A percentile compares a stretch with the other conserved stretches of the same genome.
These are phyloP conservation scores for Rhodamnia rubescens DNA, from an alignment of 345 rosid genomes.

Conservation along the genomic window DNA sequence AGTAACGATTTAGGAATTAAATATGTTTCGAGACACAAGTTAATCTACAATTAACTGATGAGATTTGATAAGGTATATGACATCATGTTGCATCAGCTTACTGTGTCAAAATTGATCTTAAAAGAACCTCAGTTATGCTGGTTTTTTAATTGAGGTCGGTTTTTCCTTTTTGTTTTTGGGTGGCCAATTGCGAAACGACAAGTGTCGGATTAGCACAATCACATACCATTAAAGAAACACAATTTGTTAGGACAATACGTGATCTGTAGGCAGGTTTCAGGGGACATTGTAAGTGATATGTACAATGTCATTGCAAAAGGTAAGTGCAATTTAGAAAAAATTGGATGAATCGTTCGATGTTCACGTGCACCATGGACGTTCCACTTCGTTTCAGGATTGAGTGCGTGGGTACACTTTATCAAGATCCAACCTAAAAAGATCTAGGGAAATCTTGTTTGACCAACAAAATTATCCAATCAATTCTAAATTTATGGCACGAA, in stretches of 20 bases:
- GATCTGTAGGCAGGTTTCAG: not conserved
- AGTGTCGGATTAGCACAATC: not conserved
- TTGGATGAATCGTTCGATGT: not conserved
- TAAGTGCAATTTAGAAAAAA: not conserved
- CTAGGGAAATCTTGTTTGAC: not conserved
- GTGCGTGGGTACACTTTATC: not conserved
- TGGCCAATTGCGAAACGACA: fast-evolving
- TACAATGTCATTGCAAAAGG: not conserved
- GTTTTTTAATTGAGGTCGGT: not conserved
- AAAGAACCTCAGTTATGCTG: not conserved
- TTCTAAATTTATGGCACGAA: not conserved
- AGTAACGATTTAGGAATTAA: not conserved
- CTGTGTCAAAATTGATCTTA: not conserved
- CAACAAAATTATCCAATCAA: not conserved
- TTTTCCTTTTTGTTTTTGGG: not conserved
- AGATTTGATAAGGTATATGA: not conserved
- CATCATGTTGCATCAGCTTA: not conserved
- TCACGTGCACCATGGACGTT: not conserved
- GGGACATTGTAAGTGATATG: not conserved
- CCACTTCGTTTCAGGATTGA: not conserved
- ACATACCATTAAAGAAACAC: not conserved
- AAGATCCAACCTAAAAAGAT: not conserved
- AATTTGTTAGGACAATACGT: not conserved
- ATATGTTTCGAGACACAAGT: not conserved
- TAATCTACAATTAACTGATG: not conserved